Percentiles rank a stretch among this genome's conserved stretches.
phyloP scores from a whole-genome alignment of 2,329 filamentous ascomycete species.

The Thermochaetoides dissita region DNA sequence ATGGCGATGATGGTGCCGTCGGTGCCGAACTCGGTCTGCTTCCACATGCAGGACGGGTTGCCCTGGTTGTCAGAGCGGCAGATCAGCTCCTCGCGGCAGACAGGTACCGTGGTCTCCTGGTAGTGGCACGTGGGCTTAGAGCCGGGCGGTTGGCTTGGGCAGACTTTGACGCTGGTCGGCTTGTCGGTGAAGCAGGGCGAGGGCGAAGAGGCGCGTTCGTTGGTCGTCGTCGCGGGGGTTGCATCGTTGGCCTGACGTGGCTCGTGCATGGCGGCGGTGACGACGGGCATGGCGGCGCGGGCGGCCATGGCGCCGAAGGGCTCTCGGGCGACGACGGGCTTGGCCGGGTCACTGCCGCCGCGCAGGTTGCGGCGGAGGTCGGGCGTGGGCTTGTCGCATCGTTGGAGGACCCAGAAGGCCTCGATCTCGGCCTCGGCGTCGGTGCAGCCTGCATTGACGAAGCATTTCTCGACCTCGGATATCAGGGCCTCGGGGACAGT shows the following conservation, averaged over 20 bases:
- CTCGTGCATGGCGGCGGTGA: constrained; percentile 4
- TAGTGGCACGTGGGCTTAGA: constrained; percentile 20
- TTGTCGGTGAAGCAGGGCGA: constrained; percentile 21
- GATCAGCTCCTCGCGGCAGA: constrained; percentile 29
- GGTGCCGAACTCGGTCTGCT: constrained; percentile 25
- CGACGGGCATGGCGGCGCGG: constrained; percentile 1
- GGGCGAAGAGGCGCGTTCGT: constrained; percentile 6
- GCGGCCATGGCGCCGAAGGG: background rate
- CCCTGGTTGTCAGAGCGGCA: constrained; percentile 30
- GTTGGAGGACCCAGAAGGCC: constrained; percentile 20
- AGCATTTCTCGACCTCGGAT: constrained; percentile 25
- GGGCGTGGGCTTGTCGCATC: constrained; percentile 16
- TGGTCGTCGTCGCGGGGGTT: constrained; percentile 1
- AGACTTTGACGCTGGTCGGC: constrained; percentile 23
- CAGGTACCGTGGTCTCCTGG: constrained; percentile 14
- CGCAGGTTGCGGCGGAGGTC: constrained; percentile 15
- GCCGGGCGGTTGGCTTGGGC: constrained; percentile 26
- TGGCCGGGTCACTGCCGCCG: background rate
- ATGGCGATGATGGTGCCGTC: constrained; percentile 34
- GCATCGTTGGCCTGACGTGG: constrained; percentile 5
- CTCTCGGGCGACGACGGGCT: constrained; percentile 1
- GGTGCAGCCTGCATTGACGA: constrained; percentile 24
- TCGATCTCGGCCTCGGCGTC: constrained; percentile 22
- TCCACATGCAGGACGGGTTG: constrained; percentile 30
- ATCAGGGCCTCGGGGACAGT: constrained; percentile 17